Evolutionary conservation across 139 green algal genomes (phyloP).

Genomic region (Tetratostichococcus sp.): DNA sequence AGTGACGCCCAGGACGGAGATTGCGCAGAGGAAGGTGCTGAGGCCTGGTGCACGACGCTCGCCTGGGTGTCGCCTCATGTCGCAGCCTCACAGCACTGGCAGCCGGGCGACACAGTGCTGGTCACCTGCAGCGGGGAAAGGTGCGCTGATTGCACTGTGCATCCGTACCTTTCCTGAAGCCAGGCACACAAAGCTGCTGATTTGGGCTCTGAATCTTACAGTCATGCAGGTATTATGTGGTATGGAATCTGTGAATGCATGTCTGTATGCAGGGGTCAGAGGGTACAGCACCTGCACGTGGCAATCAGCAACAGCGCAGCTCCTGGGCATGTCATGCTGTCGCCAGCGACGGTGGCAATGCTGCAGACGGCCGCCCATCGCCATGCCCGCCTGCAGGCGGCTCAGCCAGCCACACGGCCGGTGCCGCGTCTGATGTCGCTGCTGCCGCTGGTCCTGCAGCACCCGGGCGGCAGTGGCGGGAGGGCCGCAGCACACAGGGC

Average conservation of each 20-base stretch:
- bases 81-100: background rate
- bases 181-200: too few relatives aligned
- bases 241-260: background rate
- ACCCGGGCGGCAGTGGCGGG: background rate
- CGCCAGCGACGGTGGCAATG: background rate
- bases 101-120: background rate
- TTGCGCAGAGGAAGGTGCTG: background rate
- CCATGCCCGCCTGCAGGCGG: background rate
- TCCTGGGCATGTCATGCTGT: background rate
- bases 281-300: background rate
- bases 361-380: background rate
- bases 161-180: too few relatives aligned
- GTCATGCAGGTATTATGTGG: too few relatives aligned
- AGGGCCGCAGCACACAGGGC: too few relatives aligned
- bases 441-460: conserved; percentile 10
- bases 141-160: too few relatives aligned
- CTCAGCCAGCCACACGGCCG: background rate
- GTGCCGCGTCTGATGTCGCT: conserved; percentile 18
- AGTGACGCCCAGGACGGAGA: too few relatives aligned
- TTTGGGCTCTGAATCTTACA: too few relatives aligned
- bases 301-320: background rate
- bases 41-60: background rate
- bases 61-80: background rate
- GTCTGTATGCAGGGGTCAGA: background rate
- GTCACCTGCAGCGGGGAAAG: background rate